Conservation (phyloP, 208 protist genomes). For the Leishmania lainsoni region DNA sequence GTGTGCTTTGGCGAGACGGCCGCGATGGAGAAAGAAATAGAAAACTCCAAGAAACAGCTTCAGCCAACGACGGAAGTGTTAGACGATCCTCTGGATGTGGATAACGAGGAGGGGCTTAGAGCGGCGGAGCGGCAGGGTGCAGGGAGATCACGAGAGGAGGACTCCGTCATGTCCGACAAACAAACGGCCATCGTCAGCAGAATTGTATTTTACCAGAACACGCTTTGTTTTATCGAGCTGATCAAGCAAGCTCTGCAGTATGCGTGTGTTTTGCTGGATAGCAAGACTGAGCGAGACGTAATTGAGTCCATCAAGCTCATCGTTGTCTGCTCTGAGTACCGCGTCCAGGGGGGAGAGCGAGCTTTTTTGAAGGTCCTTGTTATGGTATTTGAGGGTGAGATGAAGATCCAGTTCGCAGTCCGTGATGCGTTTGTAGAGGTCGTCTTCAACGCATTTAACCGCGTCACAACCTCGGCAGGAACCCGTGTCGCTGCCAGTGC, state of each 20-base stretch:
- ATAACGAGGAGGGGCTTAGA: slow-evolving; percentile 19
- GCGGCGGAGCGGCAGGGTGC: slow-evolving; percentile 6
- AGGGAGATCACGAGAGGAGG: background rate
- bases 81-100: slow-evolving; percentile 24
- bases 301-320: slow-evolving; percentile 89
- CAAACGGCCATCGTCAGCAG: slow-evolving; percentile 62
- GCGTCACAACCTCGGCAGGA: slow-evolving; percentile 51
- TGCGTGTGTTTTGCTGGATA: slow-evolving; percentile 75
- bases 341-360: slow-evolving; percentile 61
- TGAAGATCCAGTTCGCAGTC: slow-evolving; percentile 89
- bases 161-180: slow-evolving; percentile 39
- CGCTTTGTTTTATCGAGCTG: slow-evolving; percentile 69
- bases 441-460: slow-evolving; percentile 74
- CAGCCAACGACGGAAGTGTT: slow-evolving; percentile 40
- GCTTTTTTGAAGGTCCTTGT: slow-evolving; percentile 83
- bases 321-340: slow-evolving; percentile 80
- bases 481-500: slow-evolving; percentile 70
- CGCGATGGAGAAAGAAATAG: slow-evolving; percentile 37
- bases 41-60: slow-evolving; percentile 39
- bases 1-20: slow-evolving; percentile 34
- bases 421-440: slow-evolving; percentile 89
- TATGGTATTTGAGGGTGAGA: slow-evolving; percentile 87
- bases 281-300: slow-evolving; percentile 85
- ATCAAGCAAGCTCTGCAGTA: slow-evolving; percentile 68
- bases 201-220: slow-evolving; percentile 81